Percentiles rank a stretch among this genome's conserved stretches.
These are phyloP conservation scores for Lichtheimia corymbifera DNA, from an alignment of 371 early-diverging fungal species.

Conservation along the genomic window DNA sequence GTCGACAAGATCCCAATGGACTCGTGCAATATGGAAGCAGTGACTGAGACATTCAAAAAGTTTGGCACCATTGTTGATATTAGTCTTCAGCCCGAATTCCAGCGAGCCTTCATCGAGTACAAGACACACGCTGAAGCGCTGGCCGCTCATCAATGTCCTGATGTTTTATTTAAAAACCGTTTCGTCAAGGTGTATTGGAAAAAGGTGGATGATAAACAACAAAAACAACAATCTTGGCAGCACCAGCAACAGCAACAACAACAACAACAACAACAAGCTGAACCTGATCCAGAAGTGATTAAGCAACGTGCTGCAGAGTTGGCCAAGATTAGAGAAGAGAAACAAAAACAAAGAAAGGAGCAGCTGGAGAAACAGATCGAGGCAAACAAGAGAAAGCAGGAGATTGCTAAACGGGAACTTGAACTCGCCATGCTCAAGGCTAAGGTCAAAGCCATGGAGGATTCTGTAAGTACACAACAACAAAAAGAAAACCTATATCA, in stretches of 20 bases:
- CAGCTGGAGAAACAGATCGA: constrained; percentile 54
- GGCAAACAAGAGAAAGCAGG: constrained; percentile 43
- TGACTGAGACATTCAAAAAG: constrained; percentile 68
- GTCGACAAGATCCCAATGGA: constrained; percentile 79
- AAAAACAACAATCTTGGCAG: background rate
- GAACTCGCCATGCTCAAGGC: constrained; percentile 9
- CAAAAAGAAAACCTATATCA: no score
- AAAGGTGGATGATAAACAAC: constrained; percentile 9
- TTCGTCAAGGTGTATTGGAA: constrained; percentile 78
- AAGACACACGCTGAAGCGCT: constrained; percentile 56
- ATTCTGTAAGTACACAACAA: constrained; percentile 6
- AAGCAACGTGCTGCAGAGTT: constrained; percentile 33
- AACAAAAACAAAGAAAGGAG: constrained; percentile 51
- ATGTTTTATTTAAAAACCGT: constrained; percentile 73
- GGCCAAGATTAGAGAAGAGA: constrained; percentile 31
- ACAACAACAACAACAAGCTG: constrained; percentile 12
- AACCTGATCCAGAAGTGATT: constrained; percentile 41
- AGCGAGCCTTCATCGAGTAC: constrained; percentile 64
- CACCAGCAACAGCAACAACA: background rate
- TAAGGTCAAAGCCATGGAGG: constrained; percentile 5
- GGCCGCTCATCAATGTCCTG: constrained; percentile 65
- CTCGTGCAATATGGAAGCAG: constrained; percentile 54
- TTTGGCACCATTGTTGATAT: constrained; percentile 76
- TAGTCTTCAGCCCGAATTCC: constrained; percentile 43
- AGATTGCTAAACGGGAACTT: constrained; percentile 6